A percentile compares a stretch with the other conserved stretches of the same genome.
Conservation (phyloP, 2,329 filamentous ascomycete genomes). For the Dryadomyces quercivorus region DNA sequence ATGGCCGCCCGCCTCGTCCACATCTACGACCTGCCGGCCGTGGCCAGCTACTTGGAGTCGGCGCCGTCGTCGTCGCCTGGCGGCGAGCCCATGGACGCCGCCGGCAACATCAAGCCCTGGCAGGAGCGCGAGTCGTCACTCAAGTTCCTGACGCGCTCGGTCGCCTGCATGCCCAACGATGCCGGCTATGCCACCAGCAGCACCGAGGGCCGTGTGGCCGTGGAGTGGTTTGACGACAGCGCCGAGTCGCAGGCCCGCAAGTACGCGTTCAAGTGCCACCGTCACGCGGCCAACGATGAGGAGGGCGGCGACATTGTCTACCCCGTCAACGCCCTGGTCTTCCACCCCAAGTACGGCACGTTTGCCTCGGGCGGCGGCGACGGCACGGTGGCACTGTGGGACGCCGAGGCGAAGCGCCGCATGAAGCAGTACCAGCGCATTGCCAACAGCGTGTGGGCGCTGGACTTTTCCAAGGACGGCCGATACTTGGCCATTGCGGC, state of each 20-base stretch:
- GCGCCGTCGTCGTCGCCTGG: constrained; percentile 13
- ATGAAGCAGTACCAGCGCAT: constrained; percentile 85
- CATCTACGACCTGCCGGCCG: constrained; percentile 76
- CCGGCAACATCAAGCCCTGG: constrained; percentile 60
- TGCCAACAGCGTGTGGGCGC: constrained; percentile 61
- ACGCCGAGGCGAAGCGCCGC: constrained; percentile 78
- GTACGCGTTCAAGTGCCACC: constrained; percentile 98
- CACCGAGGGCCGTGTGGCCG: constrained; percentile 90
- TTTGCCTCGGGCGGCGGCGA: constrained; percentile 87
- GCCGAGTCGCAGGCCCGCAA: constrained; percentile 80
- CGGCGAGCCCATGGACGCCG: constrained; percentile 15
- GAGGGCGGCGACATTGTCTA: constrained; percentile 70
- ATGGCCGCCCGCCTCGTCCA: constrained; percentile 91
- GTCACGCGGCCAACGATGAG: constrained; percentile 54
- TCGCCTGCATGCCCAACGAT: constrained; percentile 94
- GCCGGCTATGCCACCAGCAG: constrained; percentile 83
- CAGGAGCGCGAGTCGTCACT: constrained; percentile 87
- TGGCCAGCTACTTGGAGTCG: constrained; percentile 37
- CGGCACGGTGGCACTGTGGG: constrained; percentile 86
- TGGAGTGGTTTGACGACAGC: constrained; percentile 94
- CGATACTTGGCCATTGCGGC: constrained; percentile 67
- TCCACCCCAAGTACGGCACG: constrained; percentile 71
- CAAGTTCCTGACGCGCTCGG: constrained; percentile 89
- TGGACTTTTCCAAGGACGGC: constrained; percentile 68
- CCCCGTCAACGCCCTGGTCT: constrained; percentile 80